Percentiles rank a stretch among this genome's conserved stretches.
These are phyloP conservation scores for Apiotrichum akiyoshidainum DNA, from an alignment of 1,284 basidiomycete genomes.

Conservation along the genomic window DNA sequence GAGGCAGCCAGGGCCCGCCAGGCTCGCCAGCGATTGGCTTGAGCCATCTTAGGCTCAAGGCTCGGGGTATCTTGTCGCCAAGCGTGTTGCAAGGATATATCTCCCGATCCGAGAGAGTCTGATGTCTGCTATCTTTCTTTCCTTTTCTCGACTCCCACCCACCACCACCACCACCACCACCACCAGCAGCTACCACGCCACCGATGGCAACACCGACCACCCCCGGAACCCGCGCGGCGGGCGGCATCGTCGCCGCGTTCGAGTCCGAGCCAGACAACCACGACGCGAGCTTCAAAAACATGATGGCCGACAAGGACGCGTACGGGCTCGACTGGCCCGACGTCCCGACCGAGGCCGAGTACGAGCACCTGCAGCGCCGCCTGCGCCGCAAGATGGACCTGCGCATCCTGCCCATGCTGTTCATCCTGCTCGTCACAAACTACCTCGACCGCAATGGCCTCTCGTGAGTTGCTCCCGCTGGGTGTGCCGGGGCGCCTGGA, in stretches of 20 bases:
- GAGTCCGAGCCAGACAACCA: background rate
- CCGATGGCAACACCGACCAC: background rate
- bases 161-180: no score
- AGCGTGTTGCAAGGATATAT: no score
- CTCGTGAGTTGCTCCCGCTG: slow-evolving; percentile 13
- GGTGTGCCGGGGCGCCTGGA: no score
- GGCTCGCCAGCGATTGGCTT: no score
- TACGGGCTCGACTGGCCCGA: background rate
- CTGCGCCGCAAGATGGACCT: slow-evolving; percentile 21
- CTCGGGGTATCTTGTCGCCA: no score
- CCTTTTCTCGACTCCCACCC: no score
- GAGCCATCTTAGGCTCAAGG: no score
- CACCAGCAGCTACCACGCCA: no score
- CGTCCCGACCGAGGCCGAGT: background rate
- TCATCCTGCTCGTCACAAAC: slow-evolving; percentile 40
- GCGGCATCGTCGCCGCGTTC: slow-evolving; percentile 6
- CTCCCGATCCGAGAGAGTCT: no score
- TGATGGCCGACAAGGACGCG: background rate
- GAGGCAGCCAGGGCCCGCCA: no score
- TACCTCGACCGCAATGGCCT: slow-evolving; percentile 47
- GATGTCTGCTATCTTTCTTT: no score
- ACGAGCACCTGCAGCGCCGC: background rate
- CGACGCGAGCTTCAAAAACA: background rate
- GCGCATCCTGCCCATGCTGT: slow-evolving; percentile 26
- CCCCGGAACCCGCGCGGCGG: slow-evolving; percentile 2